Conservation (phyloP, 257 asterid genomes). For the Solanum pennellii region DNA sequence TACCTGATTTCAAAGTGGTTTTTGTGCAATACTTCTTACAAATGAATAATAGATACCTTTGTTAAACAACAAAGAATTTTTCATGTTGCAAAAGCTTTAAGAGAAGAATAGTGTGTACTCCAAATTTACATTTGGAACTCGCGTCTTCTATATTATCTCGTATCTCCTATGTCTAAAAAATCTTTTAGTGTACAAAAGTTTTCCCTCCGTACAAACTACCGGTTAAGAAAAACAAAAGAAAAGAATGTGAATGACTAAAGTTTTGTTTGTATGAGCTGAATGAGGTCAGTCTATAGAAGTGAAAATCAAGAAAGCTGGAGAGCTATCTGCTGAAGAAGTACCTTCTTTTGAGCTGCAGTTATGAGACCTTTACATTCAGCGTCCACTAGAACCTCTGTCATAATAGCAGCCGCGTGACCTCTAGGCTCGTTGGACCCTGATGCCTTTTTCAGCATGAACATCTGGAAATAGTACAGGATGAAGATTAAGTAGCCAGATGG, state of each 20-base stretch:
- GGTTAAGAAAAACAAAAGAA: not conserved
- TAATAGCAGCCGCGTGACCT: slow-evolving; percentile 85
- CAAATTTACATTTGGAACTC: not conserved
- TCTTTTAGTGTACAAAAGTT: not conserved
- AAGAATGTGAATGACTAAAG: not conserved
- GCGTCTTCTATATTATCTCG: not conserved
- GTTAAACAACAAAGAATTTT: not conserved
- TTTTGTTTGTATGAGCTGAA: not conserved
- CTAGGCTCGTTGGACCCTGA: slow-evolving; percentile 52
- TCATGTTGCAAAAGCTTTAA: not conserved
- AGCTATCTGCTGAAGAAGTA: slow-evolving; percentile 68
- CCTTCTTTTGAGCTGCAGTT: slow-evolving; percentile 67
- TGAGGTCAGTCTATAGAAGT: not conserved
- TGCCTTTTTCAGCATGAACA: slow-evolving; percentile 68
- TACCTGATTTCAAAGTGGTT: not conserved
- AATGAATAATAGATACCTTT: not conserved
- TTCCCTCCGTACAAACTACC: not conserved
- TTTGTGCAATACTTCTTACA: not conserved
- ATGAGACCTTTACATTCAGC: slow-evolving; percentile 66
- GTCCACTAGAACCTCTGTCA: slow-evolving; percentile 73
- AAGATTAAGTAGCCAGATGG: not conserved
- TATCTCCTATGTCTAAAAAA: not conserved
- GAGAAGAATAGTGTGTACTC: not conserved
- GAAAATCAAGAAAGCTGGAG: slow-evolving; percentile 54
- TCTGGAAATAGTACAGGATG: slow-evolving; percentile 12